Conservation (phyloP, 768 basidiomycete genomes). For the Amanita rubescens region DNA sequence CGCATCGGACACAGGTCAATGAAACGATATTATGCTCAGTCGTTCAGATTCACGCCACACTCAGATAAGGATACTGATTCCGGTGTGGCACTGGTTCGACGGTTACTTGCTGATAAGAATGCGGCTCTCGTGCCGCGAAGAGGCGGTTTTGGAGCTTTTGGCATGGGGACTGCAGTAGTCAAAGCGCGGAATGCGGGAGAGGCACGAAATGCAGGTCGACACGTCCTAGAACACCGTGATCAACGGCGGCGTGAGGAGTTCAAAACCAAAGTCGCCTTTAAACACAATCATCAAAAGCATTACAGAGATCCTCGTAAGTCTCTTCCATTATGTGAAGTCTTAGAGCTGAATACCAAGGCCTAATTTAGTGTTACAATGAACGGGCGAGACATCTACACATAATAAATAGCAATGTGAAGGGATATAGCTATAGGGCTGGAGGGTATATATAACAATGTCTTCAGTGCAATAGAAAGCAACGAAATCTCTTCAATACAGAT, state of each 20-base stretch:
- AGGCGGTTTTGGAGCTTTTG: slow-evolving; percentile 85
- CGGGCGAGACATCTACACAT: background rate
- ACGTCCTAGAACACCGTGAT: slow-evolving; percentile 79
- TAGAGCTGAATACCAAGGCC: background rate
- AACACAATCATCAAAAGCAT: slow-evolving; percentile 85
- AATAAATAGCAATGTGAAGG: background rate
- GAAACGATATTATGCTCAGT: slow-evolving; percentile 81
- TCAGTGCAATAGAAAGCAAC: slow-evolving; percentile 21
- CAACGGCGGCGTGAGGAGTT: slow-evolving; percentile 72
- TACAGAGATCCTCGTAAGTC: slow-evolving; percentile 67
- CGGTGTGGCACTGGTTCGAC: slow-evolving; percentile 69
- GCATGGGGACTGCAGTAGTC: slow-evolving; percentile 73
- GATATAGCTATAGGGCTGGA: background rate
- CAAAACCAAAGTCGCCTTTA: slow-evolving; percentile 75
- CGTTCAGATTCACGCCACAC: slow-evolving; percentile 40
- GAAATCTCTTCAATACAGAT: slow-evolving; percentile 58
- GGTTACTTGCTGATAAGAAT: slow-evolving; percentile 74
- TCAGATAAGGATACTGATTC: slow-evolving; percentile 47
- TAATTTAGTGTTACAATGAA: slow-evolving; percentile 25
- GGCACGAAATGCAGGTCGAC: slow-evolving; percentile 85
- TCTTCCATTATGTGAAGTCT: background rate
- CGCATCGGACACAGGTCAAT: slow-evolving; percentile 90
- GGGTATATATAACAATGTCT: slow-evolving; percentile 13
- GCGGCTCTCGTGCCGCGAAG: slow-evolving; percentile 76
- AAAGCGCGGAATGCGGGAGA: slow-evolving; percentile 94